Conservation (phyloP, 805 yeast species). For the Schwanniomyces yamadae region DNA sequence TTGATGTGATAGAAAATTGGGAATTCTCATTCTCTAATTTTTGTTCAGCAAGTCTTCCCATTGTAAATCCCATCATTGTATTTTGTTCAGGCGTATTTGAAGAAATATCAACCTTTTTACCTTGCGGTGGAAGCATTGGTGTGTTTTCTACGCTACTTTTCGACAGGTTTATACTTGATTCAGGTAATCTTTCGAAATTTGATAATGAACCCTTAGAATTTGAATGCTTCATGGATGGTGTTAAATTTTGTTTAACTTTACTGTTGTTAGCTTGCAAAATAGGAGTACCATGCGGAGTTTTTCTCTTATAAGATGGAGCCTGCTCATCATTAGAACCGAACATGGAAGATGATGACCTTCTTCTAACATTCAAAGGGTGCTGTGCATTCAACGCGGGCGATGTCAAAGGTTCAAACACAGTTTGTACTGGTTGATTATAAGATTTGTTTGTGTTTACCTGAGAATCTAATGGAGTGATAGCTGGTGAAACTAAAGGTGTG, state of each 20-base stretch:
- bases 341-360: constrained; percentile 34
- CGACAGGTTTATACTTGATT: constrained; percentile 17
- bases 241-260: constrained; percentile 21
- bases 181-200: constrained; percentile 31
- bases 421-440: constrained; percentile 22
- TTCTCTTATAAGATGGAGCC: constrained; percentile 25
- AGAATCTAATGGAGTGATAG: constrained; percentile 61
- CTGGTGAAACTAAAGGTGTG: constrained; percentile 78
- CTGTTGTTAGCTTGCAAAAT: constrained; percentile 26
- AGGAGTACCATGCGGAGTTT: constrained; percentile 47
- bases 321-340: constrained; percentile 29
- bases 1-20: constrained; percentile 11
- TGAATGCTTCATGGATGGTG: constrained; percentile 37
- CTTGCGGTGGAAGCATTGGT: constrained; percentile 41
- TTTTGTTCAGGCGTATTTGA: constrained; percentile 23
- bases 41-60: constrained; percentile 44
- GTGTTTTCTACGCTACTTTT: constrained; percentile 11
- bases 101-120: constrained; percentile 25
- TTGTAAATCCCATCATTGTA: constrained; percentile 46
- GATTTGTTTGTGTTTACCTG: constrained; percentile 21
- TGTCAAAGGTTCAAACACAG: constrained; percentile 53
- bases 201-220: constrained; percentile 9
- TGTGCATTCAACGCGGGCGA: constrained; percentile 65
- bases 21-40: constrained; percentile 8
- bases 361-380: constrained; percentile 15